Conservation (phyloP, 768 basidiomycete species). For the Mycena metata region DNA sequence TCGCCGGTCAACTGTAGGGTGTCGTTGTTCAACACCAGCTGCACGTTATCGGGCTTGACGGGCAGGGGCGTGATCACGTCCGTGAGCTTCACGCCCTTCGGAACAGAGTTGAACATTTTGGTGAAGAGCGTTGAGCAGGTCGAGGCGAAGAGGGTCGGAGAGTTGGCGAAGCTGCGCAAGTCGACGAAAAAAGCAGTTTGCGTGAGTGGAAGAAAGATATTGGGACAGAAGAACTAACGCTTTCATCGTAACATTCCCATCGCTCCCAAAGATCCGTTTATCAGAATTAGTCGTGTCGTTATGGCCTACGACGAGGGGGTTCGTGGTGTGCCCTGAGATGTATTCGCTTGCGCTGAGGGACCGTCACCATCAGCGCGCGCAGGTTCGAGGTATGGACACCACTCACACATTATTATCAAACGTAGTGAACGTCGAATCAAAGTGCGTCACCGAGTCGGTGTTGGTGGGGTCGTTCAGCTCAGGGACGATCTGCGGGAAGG, state of each 20-base stretch:
- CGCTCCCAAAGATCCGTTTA: slow-evolving; percentile 2
- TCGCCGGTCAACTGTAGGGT: not conserved
- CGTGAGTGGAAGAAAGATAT: too few relatives aligned
- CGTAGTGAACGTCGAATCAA: slow-evolving; percentile 4
- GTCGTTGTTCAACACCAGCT: not conserved
- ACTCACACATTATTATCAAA: slow-evolving; percentile 29
- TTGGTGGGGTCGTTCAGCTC: slow-evolving; percentile 3
- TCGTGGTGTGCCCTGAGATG: slow-evolving; percentile 3
- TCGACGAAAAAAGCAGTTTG: too few relatives aligned
- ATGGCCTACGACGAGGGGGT: slow-evolving; percentile 11
- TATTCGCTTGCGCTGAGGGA: slow-evolving; percentile 21
- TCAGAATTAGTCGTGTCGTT: slow-evolving; percentile 14
- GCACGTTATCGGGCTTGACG: not conserved
- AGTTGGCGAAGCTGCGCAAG: not conserved
- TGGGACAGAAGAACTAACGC: not conserved
- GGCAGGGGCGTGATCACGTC: not conserved
- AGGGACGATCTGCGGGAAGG: slow-evolving; percentile 9
- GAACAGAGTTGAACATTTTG: not conserved
- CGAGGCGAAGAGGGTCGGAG: not conserved
- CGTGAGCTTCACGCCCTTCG: not conserved
- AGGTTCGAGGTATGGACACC: not conserved
- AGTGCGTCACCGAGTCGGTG: slow-evolving; percentile 6
- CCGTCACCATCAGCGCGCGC: not conserved
- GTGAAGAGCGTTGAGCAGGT: not conserved
- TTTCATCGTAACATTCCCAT: slow-evolving; percentile 23